phyloP scores from a whole-genome alignment of 805 yeast genomes.

The Grigorovia yakushimaensis region DNA sequence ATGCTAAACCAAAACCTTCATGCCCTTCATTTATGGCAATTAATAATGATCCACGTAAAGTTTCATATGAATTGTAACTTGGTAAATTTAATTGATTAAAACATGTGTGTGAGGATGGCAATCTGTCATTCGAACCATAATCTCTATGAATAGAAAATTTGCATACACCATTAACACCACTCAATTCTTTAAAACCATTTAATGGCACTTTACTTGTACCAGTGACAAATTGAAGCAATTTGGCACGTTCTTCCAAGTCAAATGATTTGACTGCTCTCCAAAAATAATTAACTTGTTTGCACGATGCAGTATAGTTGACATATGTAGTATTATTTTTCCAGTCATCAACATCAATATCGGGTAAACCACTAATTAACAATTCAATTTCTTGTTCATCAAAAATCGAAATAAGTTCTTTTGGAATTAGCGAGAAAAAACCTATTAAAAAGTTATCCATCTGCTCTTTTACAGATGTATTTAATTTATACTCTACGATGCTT shows the following conservation, averaged over 20 bases:
- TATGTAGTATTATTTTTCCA: constrained; percentile 85
- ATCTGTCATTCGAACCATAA: constrained; percentile 72
- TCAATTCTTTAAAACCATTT: constrained; percentile 82
- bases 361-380: constrained; percentile 83
- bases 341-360: constrained; percentile 91
- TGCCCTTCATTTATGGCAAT: constrained; percentile 89
- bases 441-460: constrained; percentile 77
- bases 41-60: constrained; percentile 67
- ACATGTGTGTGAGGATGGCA: constrained; percentile 95
- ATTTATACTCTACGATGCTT: constrained; percentile 75
- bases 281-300: constrained; percentile 89
- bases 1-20: constrained; percentile 75
- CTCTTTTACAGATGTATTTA: constrained; percentile 72
- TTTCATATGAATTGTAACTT: constrained; percentile 81
- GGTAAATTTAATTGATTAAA: constrained; percentile 93
- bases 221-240: constrained; percentile 86
- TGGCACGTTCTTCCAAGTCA: constrained; percentile 89
- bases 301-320: constrained; percentile 70
- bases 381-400: constrained; percentile 96
- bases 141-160: constrained; percentile 86
- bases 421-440: constrained; percentile 87
- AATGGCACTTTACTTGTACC: constrained; percentile 96
- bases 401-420: constrained; percentile 70
- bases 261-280: constrained; percentile 97
- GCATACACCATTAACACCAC: constrained; percentile 78